Evolutionary conservation across 257 asterid species (phyloP), one percentile per base, ranked within the genome.

Genomic region (Solanum tarapatanum): DNA sequence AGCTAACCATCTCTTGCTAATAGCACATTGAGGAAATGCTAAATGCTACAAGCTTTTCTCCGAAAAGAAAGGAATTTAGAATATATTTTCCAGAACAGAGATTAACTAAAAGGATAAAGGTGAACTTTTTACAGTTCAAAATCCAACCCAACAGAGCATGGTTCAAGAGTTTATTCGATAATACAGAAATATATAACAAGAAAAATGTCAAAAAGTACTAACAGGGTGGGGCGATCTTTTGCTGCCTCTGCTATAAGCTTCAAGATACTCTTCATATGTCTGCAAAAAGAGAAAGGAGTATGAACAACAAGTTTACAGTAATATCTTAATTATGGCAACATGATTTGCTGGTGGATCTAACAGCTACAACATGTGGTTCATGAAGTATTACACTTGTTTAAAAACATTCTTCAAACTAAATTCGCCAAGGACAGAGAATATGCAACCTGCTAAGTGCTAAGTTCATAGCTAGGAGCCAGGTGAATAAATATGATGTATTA

Each of bases 251-350:
- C 90, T 89, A 90, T 94, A 95, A 87, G 98, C 98, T 90, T 95
- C 99, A 86, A 95, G 90, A 88, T 96, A 96, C 88, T 96, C 98
- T 92, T 96, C 99, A 94, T 96, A 96, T 30, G 97, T 94, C 99
- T 96, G 94, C 94, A 91, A 85, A 51, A 89, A 45, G 73, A 87
- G 51, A 92, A 83, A 82, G 19, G 51, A 86, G 26, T 13, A 6
- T 30, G 30, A 51, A 30, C 12, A 84, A 17, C 11, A 45, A 16
- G 36, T 77, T 77, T 16, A 76, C 68, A 17, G 41, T 45, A 80
- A 17, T 80, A 80, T 48, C 41, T 80, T 80, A 28, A 26, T 28
- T 30, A 48, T 45, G 85, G 26, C 19, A 45, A 45, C 84, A 80
- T 16, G 41, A 80, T 45, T 28, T 80, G 36, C 1, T 80, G 68